These are phyloP conservation scores for Leucoagaricus sp. DNA, from an alignment of 1,284 basidiomycete genomes.

Conservation along the genomic window DNA sequence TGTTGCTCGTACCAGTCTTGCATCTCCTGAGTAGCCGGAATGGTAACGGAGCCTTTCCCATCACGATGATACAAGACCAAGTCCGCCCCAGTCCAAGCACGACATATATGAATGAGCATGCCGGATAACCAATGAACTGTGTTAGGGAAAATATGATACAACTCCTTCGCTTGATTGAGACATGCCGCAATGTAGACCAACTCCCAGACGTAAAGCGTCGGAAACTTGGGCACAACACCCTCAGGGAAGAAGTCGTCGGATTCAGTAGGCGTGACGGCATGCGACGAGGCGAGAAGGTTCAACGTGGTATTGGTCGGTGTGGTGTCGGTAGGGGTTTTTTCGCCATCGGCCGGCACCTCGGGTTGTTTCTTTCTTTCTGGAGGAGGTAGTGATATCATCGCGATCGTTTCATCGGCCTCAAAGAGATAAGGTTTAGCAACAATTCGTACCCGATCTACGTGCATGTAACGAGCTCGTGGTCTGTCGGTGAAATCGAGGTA, in stretches of 20 bases:
- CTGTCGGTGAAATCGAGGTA: not conserved
- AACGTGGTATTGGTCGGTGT: not conserved
- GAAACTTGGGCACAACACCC: not conserved
- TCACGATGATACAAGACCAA: not conserved
- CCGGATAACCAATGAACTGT: constrained; percentile 3
- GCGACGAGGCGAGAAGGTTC: not conserved
- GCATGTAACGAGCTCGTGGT: not conserved
- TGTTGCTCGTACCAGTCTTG: not conserved
- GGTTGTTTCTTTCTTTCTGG: too few relatives aligned
- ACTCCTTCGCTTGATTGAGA: constrained; percentile 1
- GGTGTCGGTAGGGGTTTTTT: too few relatives aligned
- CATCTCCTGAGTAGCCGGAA: not conserved
- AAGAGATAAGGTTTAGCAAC: not conserved
- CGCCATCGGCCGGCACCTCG: too few relatives aligned
- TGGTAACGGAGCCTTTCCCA: not conserved
- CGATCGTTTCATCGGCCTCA: not conserved
- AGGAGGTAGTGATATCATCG: not conserved
- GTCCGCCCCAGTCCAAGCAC: not conserved
- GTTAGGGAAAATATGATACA: constrained; percentile 4
- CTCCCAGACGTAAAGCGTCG: not conserved
- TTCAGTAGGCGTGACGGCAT: too few relatives aligned
- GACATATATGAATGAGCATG: constrained; percentile 3
- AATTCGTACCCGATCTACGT: constrained; percentile 7
- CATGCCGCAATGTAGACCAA: not conserved
- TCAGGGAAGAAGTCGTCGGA: not conserved